Evolutionary conservation across 495 filamentous ascomycete species (phyloP).

Genomic region (Parathielavia hyrcaniae): DNA sequence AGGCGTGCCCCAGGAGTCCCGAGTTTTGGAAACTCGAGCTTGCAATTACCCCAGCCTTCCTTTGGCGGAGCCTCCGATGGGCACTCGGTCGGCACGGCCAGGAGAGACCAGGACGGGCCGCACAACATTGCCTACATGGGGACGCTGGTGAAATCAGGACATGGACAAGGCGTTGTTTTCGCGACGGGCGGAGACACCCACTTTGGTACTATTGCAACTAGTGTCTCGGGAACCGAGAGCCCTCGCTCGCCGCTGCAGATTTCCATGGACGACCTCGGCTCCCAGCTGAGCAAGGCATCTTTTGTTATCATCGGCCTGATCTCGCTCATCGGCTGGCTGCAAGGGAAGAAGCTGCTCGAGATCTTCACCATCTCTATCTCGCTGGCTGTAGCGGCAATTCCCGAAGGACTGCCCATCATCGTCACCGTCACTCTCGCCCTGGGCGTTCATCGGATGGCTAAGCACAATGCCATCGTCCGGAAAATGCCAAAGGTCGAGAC

Average conservation of each 20-base stretch:
- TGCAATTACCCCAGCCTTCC: conserved; percentile 38
- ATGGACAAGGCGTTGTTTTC: conserved; percentile 93
- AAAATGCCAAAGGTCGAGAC: conserved; percentile 95
- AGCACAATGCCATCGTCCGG: conserved; percentile 85
- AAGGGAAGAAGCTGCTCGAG: conserved; percentile 82
- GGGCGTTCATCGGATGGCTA: conserved; percentile 92
- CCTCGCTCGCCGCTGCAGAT: conserved; percentile 88
- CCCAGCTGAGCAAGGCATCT: conserved; percentile 90
- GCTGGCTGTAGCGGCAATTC: conserved; percentile 92
- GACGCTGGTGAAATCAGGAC: conserved; percentile 89
- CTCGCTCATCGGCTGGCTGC: conserved; percentile 76
- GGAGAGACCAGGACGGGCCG: conserved; percentile 25
- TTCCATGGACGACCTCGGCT: conserved; percentile 93
- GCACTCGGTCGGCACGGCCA: conserved; percentile 23
- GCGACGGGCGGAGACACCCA: conserved; percentile 87
- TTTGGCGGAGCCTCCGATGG: conserved; percentile 22
- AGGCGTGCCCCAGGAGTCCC: conserved; percentile 41
- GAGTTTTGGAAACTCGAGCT: conserved; percentile 13
- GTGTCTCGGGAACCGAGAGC: conserved; percentile 87
- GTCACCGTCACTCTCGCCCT: conserved; percentile 94
- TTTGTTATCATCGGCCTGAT: conserved; percentile 93
- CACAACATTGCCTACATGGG: conserved; percentile 97
- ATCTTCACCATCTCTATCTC: conserved; percentile 98
- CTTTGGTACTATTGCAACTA: conserved; percentile 93
- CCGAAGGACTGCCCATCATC: conserved; percentile 94